These are phyloP conservation scores for Crataegus laevigata DNA, from an alignment of 306 rosid species.

Conservation along the genomic window DNA sequence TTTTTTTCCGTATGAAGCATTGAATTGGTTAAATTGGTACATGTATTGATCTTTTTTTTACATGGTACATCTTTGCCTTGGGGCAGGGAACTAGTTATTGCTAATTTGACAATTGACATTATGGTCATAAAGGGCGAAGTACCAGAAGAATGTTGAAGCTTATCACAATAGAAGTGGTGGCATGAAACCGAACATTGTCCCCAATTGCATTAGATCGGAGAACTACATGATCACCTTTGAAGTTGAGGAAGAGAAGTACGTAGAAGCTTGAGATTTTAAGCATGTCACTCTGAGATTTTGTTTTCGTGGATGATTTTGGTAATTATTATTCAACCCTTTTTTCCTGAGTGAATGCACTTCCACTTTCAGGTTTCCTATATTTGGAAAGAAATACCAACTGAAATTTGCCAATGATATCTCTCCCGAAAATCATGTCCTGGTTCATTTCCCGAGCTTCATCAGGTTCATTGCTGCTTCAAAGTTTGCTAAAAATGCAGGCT, in stretches of 20 bases:
- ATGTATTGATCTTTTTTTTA: not conserved
- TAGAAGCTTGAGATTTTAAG: constrained; percentile 8
- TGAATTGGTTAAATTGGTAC: not conserved
- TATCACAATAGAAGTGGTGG: constrained; percentile 77
- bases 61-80: not conserved
- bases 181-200: constrained; percentile 95
- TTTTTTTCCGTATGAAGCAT: not conserved
- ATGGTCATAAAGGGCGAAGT: constrained; percentile 67
- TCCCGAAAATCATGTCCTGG: constrained; percentile 86
- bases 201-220: constrained; percentile 96
- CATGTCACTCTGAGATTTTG: constrained; percentile 1
- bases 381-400: constrained; percentile 91
- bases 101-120: not conserved
- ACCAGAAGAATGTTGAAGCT: constrained; percentile 98
- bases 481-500: not conserved
- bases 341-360: constrained; percentile 11
- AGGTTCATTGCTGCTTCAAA: constrained; percentile 42
- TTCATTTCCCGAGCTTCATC: constrained; percentile 94
- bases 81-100: not conserved
- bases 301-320: constrained; percentile 11
- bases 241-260: constrained; percentile 96
- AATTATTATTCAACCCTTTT: not conserved
- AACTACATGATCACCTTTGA: constrained; percentile 91
- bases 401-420: constrained; percentile 69
- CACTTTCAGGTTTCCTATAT: constrained; percentile 76